Evolutionary conservation across 192 early-diverging fungal genomes (phyloP), one percentile per base, ranked within the genome.

Genomic region (Entomortierella beljakovae): DNA sequence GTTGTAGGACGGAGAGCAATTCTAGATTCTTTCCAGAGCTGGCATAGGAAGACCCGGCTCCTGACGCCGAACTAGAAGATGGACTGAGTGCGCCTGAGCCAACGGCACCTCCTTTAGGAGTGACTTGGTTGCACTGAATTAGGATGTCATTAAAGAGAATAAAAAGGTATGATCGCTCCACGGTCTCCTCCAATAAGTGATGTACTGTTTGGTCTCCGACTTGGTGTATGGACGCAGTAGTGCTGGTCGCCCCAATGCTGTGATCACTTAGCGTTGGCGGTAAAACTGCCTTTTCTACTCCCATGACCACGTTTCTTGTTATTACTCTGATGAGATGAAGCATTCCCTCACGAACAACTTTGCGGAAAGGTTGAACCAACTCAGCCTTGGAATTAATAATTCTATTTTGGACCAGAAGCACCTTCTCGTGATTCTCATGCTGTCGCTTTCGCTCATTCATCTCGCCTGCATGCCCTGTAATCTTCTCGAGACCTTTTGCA

Each of bases 381-480:
- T 52, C 84, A 4, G 60, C 83, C 83, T 35, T 81, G 70, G 64
- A 64, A 28, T 79, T 61, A 61, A 79, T 51, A 35, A 79, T 79
- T 16, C 75, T 60, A 55, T 65, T 83, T 68, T 90, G 88, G 34
- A 90, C 77, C 35, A 76, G 68, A 33, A 80, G 73, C 51, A 88
- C 68, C 58, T 68, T 77, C 10, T 82, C 65, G 54, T 85, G 87
- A 33, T 87, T 68, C 81, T 94, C 92, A 56, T 83, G 85, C 59
- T 87, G 88, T 37, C 95, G 89, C 82, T 97, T 95, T 60, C 88
- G 88, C 42, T 97, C 95, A 80, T 98, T 98, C 49, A 93, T 93
- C 59, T 96, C 92, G 32, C 85, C 86, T 1, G 94, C 93, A 9
- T 88, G 80, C 15, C 49, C 58, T 46, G 88, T 79, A 22, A 97